A percentile compares a stretch with the other conserved stretches of the same genome.
phyloP scores from a whole-genome alignment of 2,329 filamentous ascomycete species.

The Sporothrix protearum region DNA sequence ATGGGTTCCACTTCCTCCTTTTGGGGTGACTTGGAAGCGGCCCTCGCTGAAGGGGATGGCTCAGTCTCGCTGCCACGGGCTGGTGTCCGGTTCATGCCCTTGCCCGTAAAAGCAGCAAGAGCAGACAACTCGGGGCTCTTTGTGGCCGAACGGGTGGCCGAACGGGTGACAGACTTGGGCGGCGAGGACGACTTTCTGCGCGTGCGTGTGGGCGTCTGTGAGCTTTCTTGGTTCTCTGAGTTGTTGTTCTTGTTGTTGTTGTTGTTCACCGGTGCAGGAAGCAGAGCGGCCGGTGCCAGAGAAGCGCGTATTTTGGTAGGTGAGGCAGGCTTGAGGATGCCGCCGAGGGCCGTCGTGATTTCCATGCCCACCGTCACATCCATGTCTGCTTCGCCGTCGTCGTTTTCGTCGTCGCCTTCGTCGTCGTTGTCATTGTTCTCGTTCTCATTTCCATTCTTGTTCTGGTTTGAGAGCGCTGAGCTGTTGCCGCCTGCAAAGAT shows the following conservation, averaged over 20 bases:
- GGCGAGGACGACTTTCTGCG: constrained; percentile 12
- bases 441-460: constrained; percentile 31
- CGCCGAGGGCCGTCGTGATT: constrained; percentile 61
- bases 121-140: constrained; percentile 54
- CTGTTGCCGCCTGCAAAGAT: constrained; percentile 43
- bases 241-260: neutral
- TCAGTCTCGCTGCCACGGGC: constrained; percentile 31
- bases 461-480: constrained; percentile 26
- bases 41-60: neutral
- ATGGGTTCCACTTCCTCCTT: neutral
- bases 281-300: neutral
- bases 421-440: constrained; percentile 29
- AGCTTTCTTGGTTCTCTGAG: neutral
- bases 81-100: constrained; percentile 48
- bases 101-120: constrained; percentile 52
- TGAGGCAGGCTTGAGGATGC: constrained; percentile 51
- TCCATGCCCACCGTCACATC: constrained; percentile 63
- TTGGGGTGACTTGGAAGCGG: neutral
- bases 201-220: neutral
- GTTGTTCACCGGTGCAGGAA: neutral
- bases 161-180: neutral
- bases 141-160: constrained; percentile 35
- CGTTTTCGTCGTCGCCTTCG: constrained; percentile 33
- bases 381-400: constrained; percentile 35
- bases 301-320: constrained; percentile 38